A percentile compares a stretch with the other conserved stretches of the same genome.
These are phyloP conservation scores for Marasmius tenuissimus DNA, from an alignment of 1,284 basidiomycete genomes.

Conservation along the genomic window DNA sequence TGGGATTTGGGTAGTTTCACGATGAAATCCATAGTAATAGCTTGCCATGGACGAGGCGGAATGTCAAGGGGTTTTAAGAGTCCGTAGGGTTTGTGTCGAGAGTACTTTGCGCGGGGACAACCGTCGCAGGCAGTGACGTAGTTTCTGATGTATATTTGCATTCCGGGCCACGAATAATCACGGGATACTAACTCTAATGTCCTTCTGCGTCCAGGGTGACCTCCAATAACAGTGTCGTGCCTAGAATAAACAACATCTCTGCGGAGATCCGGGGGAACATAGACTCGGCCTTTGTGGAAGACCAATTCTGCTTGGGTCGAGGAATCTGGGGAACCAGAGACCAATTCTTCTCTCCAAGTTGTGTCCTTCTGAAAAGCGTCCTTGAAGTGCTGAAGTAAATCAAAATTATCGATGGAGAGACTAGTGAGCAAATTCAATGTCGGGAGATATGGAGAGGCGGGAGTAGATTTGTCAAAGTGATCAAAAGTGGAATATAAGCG, in stretches of 20 bases:
- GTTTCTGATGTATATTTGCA: conserved; percentile 20
- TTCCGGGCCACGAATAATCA: conserved; percentile 31
- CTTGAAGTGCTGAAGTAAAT: no score
- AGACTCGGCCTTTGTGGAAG: neutral
- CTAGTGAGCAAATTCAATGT: no score
- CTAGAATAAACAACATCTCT: no score
- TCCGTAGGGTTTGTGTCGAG: conserved; percentile 21
- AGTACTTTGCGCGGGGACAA: conserved; percentile 24
- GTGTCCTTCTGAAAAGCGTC: neutral
- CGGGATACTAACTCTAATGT: conserved; percentile 21
- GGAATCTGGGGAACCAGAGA: neutral
- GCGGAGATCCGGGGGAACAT: conserved; percentile 8
- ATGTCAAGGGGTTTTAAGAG: conserved; percentile 23
- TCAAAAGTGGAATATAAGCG: neutral
- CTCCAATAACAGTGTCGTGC: conserved; percentile 27
- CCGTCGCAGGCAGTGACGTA: conserved; percentile 24
- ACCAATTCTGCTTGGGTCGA: neutral
- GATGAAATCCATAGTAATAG: conserved; percentile 40
- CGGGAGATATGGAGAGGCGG: no score
- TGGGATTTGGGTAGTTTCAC: conserved; percentile 26
- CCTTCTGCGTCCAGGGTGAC: conserved; percentile 27
- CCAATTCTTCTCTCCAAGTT: neutral
- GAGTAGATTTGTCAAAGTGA: no score
- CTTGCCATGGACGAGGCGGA: conserved; percentile 29
- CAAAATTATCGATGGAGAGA: no score